Base-by-base conservation (phyloP, 2,329 filamentous ascomycete species). In the Aspergillus sp. region DNA sequence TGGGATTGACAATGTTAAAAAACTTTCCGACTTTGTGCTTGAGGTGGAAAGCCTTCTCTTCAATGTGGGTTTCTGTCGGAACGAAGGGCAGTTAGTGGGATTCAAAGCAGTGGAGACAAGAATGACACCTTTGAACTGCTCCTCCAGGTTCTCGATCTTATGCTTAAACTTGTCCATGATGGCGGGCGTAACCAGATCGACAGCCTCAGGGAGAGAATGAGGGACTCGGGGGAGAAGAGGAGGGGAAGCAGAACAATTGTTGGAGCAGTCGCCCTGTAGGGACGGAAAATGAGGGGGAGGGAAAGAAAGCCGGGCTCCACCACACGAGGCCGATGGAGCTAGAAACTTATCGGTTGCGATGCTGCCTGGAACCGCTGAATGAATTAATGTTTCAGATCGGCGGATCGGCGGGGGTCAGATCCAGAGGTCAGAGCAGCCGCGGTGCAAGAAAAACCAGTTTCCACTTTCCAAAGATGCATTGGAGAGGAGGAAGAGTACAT, bases 1-100 rank as follows among this genome's bases (percentile, higher is more conserved):
- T 91, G 23, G 85, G 82, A 71, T 97, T 98, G 79, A 97, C 85
- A 62, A 89, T 73, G 67, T 89, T 89, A 67, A 80, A 80, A 62
- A 88, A 83, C 67, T 89, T 89, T 62, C 87, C 87, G 30, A 89
- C 72, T 62, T 85, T 85, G 72, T 87, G 80, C 74, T 87, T 89
- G 51, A 86, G 68, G 67, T 89, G 85, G 36, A 80, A 76, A 2
- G 85, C 83, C 63, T 82, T 78, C 65, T 85, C 79, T 70, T 84
- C 78, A 49, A 74, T 52, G 41, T 74, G 70, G 47, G 75, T 69
- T 41, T 75, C 76, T 79, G 60, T 10, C 23, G 23, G 17, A 19
- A 15, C 23, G 6, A 25, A 32, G 45, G 32, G 12, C 28, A 36
- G 52, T 64, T 59, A 56, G 52, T 52, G 32, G 12, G 55, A 23